Conservation (phyloP, 2,329 filamentous ascomycete genomes). For the Aspergillus flavus region DNA sequence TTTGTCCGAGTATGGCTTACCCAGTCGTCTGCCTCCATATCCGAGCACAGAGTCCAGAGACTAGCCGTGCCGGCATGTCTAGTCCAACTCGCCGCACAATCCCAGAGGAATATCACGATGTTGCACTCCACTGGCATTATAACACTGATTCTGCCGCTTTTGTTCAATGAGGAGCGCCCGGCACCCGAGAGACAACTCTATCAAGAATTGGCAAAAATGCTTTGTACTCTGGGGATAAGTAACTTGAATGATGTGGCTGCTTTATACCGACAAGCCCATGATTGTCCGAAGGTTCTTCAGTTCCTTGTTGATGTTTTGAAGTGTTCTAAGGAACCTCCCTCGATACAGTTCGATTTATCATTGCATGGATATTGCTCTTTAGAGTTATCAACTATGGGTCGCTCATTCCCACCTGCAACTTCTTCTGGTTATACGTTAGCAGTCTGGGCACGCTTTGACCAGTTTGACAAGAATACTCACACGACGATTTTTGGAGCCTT, state of each 20-base stretch:
- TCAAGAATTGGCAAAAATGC: slow-evolving; percentile 65
- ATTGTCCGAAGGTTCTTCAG: slow-evolving; percentile 58
- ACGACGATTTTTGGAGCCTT: slow-evolving; percentile 97
- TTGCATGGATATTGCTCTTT: slow-evolving; percentile 85
- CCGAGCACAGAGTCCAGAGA: slow-evolving; percentile 34
- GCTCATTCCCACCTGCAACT: slow-evolving; percentile 78
- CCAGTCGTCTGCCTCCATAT: slow-evolving; percentile 58
- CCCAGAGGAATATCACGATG: slow-evolving; percentile 69
- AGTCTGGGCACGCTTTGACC: slow-evolving; percentile 85
- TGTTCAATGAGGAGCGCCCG: slow-evolving; percentile 61
- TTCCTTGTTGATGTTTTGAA: slow-evolving; percentile 76
- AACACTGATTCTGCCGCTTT: slow-evolving; percentile 65
- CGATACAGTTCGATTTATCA: slow-evolving; percentile 92
- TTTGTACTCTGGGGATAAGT: slow-evolving; percentile 76
- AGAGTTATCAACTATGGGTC: slow-evolving; percentile 83
- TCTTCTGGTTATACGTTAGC: slow-evolving; percentile 85
- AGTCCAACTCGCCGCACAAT: slow-evolving; percentile 59
- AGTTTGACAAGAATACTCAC: slow-evolving; percentile 80
- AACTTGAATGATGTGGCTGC: slow-evolving; percentile 81
- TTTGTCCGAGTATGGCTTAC: slow-evolving; percentile 55
- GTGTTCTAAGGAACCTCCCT: slow-evolving; percentile 74
- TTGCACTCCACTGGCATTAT: slow-evolving; percentile 74
- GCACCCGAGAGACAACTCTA: slow-evolving; percentile 62
- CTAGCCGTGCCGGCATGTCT: slow-evolving; percentile 69
- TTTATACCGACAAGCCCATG: slow-evolving; percentile 63